Conservation (phyloP, 164 flowering plant species). For the Chimonanthus praecox region DNA sequence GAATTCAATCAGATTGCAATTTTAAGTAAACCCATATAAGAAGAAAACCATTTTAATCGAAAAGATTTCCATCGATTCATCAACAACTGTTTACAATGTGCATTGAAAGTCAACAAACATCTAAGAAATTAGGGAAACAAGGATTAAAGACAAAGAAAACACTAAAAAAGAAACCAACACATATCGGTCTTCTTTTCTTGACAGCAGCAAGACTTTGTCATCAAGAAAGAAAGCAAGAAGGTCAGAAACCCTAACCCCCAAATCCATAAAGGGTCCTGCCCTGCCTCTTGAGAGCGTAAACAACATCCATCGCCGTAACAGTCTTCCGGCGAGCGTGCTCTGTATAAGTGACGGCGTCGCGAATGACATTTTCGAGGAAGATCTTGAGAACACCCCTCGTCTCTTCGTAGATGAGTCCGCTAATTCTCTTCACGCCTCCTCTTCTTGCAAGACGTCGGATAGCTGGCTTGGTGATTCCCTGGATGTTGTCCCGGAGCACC, state of each 20-base stretch:
- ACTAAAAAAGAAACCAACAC: not conserved
- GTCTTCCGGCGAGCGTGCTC: constrained; percentile 15
- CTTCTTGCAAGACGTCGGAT: constrained; percentile 15
- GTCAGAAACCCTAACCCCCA: constrained; percentile 10
- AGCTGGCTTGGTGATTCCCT: constrained; percentile 19
- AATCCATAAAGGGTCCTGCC: constrained; percentile 16
- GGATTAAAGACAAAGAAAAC: no score
- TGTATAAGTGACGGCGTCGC: constrained; percentile 17
- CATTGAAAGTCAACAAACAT: no score
- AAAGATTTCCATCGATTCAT: not conserved
- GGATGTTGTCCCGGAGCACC: constrained; percentile 17
- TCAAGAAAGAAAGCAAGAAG: not conserved
- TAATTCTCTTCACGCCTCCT: constrained; percentile 16
- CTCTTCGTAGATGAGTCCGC: constrained; percentile 20
- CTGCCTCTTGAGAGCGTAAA: constrained; percentile 16
- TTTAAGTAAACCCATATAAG: not conserved
- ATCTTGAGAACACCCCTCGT: constrained; percentile 19
- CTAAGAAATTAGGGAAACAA: no score
- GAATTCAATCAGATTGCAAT: no score
- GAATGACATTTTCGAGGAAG: constrained; percentile 16
- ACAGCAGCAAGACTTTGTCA: not conserved
- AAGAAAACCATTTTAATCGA: not conserved
- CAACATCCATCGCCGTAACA: constrained; percentile 15
- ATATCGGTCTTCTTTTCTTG: not conserved
- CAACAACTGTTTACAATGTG: no score